Percentiles rank a stretch among this genome's conserved stretches.
Evolutionary conservation across 768 basidiomycete genomes (phyloP).

Genomic region (Mycena metata): DNA sequence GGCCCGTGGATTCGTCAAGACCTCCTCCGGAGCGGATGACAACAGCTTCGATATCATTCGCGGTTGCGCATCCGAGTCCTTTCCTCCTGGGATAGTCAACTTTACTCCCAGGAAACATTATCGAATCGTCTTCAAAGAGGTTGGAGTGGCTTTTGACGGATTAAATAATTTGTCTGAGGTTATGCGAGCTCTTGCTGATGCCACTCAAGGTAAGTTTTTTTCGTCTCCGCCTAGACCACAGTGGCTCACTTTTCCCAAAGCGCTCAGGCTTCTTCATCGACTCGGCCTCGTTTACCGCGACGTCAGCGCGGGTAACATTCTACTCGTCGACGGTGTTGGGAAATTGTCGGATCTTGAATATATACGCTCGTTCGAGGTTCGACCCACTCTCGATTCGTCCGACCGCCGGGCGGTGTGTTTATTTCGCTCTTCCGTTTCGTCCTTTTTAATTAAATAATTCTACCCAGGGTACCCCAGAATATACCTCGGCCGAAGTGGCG

Average conservation of each 20-base stretch:
- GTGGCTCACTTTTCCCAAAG: too few relatives aligned
- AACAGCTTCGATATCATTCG: background rate
- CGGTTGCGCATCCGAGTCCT: background rate
- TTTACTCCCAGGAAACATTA: constrained; percentile 4
- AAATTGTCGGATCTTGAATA: constrained; percentile 4
- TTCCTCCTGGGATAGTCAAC: background rate
- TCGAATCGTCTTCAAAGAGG: constrained; percentile 6
- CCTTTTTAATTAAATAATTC: too few relatives aligned
- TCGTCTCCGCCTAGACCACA: background rate
- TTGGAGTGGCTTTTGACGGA: background rate
- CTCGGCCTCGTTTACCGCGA: background rate
- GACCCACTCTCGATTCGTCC: background rate
- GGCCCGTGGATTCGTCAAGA: constrained; percentile 3
- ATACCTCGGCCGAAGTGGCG: too few relatives aligned
- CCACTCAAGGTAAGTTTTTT: constrained; percentile 1
- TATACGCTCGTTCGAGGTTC: background rate
- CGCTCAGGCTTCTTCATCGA: too few relatives aligned
- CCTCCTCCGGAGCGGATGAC: background rate
- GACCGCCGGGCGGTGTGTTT: background rate
- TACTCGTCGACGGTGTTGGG: constrained; percentile 4
- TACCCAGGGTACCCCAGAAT: background rate
- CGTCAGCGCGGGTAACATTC: background rate
- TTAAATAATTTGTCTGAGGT: background rate
- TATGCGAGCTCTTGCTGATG: background rate
- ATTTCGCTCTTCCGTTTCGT: too few relatives aligned